Evolutionary conservation across 2,329 filamentous ascomycete species (phyloP).

Genomic region (Beauveria pseudobassiana): DNA sequence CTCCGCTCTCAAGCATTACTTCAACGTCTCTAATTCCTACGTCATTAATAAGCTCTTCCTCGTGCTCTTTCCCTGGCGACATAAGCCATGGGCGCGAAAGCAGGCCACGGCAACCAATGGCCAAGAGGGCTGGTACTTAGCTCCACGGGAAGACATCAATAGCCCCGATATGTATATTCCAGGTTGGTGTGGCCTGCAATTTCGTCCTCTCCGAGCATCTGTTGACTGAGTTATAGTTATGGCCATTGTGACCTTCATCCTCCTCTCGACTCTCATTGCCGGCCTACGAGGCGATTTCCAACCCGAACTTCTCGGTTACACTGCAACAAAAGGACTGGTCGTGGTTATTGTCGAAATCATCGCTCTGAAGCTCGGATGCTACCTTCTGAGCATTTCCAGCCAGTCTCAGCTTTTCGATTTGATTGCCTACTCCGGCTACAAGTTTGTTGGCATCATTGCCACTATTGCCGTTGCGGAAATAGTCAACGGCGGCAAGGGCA

Average conservation of each 20-base stretch:
- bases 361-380: slow-evolving; percentile 86
- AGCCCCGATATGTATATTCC: slow-evolving; percentile 99
- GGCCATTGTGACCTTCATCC: slow-evolving; percentile 95
- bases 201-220: not conserved
- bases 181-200: slow-evolving; percentile 25
- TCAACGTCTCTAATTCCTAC: slow-evolving; percentile 97
- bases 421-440: slow-evolving; percentile 95
- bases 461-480: slow-evolving; percentile 76
- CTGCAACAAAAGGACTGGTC: slow-evolving; percentile 73
- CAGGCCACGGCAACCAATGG: slow-evolving; percentile 65
- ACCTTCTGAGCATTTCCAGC: slow-evolving; percentile 87
- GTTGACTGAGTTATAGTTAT: slow-evolving; percentile 52
- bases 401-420: slow-evolving; percentile 89
- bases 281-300: slow-evolving; percentile 88
- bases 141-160: slow-evolving; percentile 91
- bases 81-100: slow-evolving; percentile 94
- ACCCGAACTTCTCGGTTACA: slow-evolving; percentile 85
- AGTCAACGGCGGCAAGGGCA: slow-evolving; percentile 69
- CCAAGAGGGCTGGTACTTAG: slow-evolving; percentile 72
- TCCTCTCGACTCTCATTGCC: slow-evolving; percentile 83
- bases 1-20: slow-evolving; percentile 93
- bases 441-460: slow-evolving; percentile 93
- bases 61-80: slow-evolving; percentile 94
- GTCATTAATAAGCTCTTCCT: slow-evolving; percentile 89
- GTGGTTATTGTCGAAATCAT: slow-evolving; percentile 84